A percentile compares a stretch with the other conserved stretches of the same genome.
Evolutionary conservation across 257 asterid genomes (phyloP).

Genomic region (Cordia subcordata): DNA sequence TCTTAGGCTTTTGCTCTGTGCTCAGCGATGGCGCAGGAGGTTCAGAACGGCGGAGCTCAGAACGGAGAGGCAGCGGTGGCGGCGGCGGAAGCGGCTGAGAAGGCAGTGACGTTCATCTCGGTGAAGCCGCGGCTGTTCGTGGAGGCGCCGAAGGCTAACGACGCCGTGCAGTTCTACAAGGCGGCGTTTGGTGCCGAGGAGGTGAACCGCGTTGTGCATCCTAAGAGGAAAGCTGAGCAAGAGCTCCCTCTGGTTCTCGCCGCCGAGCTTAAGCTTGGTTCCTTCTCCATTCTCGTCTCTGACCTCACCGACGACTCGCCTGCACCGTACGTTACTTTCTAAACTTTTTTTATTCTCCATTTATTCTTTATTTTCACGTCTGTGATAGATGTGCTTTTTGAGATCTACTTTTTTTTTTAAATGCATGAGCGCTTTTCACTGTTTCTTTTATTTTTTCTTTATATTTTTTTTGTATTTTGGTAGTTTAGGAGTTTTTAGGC

Average conservation of each 20-base stretch:
- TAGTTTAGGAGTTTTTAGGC: too few relatives aligned
- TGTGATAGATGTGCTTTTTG: background rate
- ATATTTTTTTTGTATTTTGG: too few relatives aligned
- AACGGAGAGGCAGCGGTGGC: constrained; percentile 25
- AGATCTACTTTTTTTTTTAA: background rate
- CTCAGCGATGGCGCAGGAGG: background rate
- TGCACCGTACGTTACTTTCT: constrained; percentile 42
- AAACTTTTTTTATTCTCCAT: background rate
- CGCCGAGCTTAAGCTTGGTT: constrained; percentile 72
- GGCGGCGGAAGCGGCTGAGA: constrained; percentile 31
- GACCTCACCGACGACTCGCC: constrained; percentile 53
- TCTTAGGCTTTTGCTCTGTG: background rate
- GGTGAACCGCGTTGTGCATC: constrained; percentile 52
- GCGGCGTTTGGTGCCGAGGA: constrained; percentile 94
- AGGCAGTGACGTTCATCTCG: constrained; percentile 36
- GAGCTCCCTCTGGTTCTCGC: constrained; percentile 60
- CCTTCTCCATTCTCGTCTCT: constrained; percentile 45
- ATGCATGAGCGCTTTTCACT: background rate
- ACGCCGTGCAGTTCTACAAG: constrained; percentile 81
- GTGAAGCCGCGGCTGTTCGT: constrained; percentile 70
- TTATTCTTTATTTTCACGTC: too few relatives aligned
- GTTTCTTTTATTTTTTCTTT: background rate
- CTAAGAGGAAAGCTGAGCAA: constrained; percentile 91
- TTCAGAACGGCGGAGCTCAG: background rate
- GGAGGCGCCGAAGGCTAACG: constrained; percentile 64